Base-by-base conservation (phyloP, 805 yeast genomes). In the Vanderwaltozyma yarrowii region DNA sequence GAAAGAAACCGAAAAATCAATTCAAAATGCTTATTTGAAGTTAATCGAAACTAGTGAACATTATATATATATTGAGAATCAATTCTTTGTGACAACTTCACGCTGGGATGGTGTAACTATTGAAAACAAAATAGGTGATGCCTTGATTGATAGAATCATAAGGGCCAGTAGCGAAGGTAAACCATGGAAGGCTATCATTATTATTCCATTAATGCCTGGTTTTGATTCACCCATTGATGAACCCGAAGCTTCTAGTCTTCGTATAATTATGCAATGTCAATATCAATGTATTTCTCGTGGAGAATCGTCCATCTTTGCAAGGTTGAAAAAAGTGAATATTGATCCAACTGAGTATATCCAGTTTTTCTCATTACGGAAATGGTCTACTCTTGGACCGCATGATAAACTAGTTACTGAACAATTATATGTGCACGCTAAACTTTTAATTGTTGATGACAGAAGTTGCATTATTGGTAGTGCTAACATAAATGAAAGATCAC, bases 171-270 rank as follows among this genome's bases (percentile, higher is more conserved):
- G 74, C 42, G 82, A 79, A 42, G 75, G 76, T 5, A 80, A 76
- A 38, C 60, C 66, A 10, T 92, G 99, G 99, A 79, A 78, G 45
- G 97, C 97, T 1, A 74, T 86, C 19, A 80, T 92, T 43, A 71
- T 92, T 10, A 86, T 92, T 45, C 99, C 99, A 3, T 67, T 92
- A 47, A 86, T 92, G 92, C 99, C 99, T 1, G 99, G 98, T 0
- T 92, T 94, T 58, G 92, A 82, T 52, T 78, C 95, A 20, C 83
- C 86, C 46, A 94, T 94, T 16, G 97, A 89, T 54, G 76, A 82
- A 45, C 82, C 92, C 13, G 96, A 87, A 47, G 98, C 96, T 2
- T 82, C 95, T 0, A 75, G 95, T n/a, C 87, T 92, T 4, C 76
- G 99, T 52, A 80, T 92, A 19, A 94, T 92, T 47, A 88, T 89